A percentile compares a stretch with the other conserved stretches of the same genome.
phyloP scores from a whole-genome alignment of 2,329 filamentous ascomycete genomes.

The Lasiodiplodia theobromae region DNA sequence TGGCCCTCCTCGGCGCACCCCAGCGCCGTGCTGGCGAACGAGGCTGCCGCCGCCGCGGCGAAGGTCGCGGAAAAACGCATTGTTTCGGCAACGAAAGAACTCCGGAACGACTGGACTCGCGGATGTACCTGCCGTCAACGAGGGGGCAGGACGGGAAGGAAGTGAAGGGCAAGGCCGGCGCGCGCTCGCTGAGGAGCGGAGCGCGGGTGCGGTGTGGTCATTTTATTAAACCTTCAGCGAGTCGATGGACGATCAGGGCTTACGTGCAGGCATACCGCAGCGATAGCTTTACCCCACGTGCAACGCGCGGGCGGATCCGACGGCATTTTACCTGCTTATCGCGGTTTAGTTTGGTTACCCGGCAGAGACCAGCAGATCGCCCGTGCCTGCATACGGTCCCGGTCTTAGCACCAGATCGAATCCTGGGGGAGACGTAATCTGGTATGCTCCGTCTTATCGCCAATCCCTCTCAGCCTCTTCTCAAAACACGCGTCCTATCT shows the following conservation, averaged over 20 bases:
- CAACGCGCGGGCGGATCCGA: constrained; percentile 1
- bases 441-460: constrained; percentile 4
- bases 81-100: background rate
- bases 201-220: background rate
- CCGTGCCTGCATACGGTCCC: constrained; percentile 17
- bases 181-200: background rate
- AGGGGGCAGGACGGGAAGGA: background rate
- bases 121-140: constrained; percentile 3
- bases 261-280: background rate
- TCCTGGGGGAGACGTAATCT: constrained; percentile 16
- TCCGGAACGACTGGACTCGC: background rate
- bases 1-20: constrained; percentile 45
- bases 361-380: constrained; percentile 14
- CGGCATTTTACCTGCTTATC: constrained; percentile 18
- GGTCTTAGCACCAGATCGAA: background rate
- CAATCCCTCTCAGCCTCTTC: background rate
- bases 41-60: background rate
- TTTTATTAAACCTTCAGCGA: constrained; percentile 2
- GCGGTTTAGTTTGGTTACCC: constrained; percentile 11
- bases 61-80: constrained; percentile 23
- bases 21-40: constrained; percentile 18
- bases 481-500: background rate
- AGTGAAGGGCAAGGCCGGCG: background rate
- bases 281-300: constrained; percentile 23
- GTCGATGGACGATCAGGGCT: background rate